Evolutionary conservation across 306 rosid genomes (phyloP), one percentile per base, ranked within the genome.

Genomic region (Prunus kanzakura): DNA sequence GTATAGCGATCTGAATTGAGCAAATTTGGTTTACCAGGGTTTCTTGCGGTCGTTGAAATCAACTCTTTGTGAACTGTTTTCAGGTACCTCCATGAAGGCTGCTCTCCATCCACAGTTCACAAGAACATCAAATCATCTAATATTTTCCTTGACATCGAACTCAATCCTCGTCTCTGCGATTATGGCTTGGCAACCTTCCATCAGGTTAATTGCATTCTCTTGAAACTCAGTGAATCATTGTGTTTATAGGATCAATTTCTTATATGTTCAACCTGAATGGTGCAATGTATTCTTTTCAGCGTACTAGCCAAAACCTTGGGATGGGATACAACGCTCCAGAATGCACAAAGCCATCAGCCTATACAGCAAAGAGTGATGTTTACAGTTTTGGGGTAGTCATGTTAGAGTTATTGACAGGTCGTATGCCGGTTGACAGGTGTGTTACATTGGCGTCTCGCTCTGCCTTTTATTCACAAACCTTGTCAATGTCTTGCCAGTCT

Each of bases 251-350:
- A 50, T 69, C 15, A 47, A 47, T 47, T 49, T 2, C 60, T 13
- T 9, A 20, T 27, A 14, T 23, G 64, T 2, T 58, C 15, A n/a
- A 11, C 15, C 25, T 47, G 14, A 47, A 47, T 11, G 52, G 52
- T 47, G 52, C 16, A 47, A 47, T 11, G 15, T 10, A 11, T 12
- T 13, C 19, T 72, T 73, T 14, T 55, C 84, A 94, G 96, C 85
- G 81, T 35, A 87, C 91, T 19, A 91, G 88, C 80, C 86, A 89
- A 78, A 89, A 86, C 81, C 88, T 87, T 7, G 96, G 92, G 66
- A 80, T 71, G 49, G 98, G 97, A 88, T 94, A 91, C 78, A 89
- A 85, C 75, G 97, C 98, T 63, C 98, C 98, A 8, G 97, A 94
- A 82, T 91, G 98, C 87, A 79, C 83, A 52, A 81, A 75, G 52